Evolutionary conservation across 805 yeast genomes (phyloP), one percentile per base, ranked within the genome.

Genomic region (Sugiyamaella marilandica): DNA sequence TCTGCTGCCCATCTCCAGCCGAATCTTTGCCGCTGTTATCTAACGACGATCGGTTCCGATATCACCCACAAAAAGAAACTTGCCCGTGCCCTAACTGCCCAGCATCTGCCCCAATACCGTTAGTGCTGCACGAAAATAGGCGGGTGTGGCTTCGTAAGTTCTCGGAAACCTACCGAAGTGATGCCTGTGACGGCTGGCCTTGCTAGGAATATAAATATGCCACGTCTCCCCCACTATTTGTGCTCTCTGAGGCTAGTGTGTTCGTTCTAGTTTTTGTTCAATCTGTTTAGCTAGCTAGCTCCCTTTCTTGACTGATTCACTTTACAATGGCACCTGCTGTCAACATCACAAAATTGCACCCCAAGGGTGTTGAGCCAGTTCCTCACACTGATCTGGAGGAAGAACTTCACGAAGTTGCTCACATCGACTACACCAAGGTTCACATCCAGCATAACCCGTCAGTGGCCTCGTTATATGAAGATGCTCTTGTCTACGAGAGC

Each of bases 391-490:
- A 69, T 55, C 65, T 73, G 52, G 77, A 73, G 59, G 68, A 69
- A 51, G 68, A 66, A 48, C 70, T 73, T 52, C 64, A 64, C 61
- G 64, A 69, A 53, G 60, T 59, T 46, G 77, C 77, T 26, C 74
- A 71, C 62, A 73, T 73, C 48, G 73, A 73, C 61, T 69, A 65
- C 65, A 62, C 60, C 65, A 59, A 70, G 67, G 74, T 66, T 55
- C 60, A 70, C 59, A 73, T 73, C 56, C 71, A 70, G 59, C 95
- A 92, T 77, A 92, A 94, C 70, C 90, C 98, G 48, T 85, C 97
- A 39, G 87, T 91, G 31, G 95, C 98, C 60, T 81, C 88, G 44
- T 77, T 92, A 56, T 94, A 92, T 75, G 98, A 92, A 71, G 99
- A 94, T 69, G 98, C 95, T 57, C 78, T 92, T 56, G 72, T 71